phyloP scores from a whole-genome alignment of 345 rosid species.

The Heritiera littoralis region DNA sequence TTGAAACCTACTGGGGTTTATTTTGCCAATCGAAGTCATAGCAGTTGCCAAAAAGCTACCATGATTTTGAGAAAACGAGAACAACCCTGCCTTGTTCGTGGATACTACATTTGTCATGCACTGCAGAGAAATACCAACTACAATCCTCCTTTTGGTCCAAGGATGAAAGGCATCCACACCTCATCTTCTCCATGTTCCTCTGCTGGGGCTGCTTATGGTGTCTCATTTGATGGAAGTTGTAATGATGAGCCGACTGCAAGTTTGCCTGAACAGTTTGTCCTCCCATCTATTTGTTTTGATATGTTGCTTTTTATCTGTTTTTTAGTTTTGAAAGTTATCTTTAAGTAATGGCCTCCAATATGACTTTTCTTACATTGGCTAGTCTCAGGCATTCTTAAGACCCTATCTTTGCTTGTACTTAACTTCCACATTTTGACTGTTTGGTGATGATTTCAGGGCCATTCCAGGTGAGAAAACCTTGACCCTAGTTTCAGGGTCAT shows the following conservation, averaged over 20 bases:
- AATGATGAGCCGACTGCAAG: slow-evolving; percentile 45
- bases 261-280: slow-evolving; percentile 53
- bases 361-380: not conserved
- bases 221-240: slow-evolving; percentile 56
- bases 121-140: slow-evolving; percentile 29
- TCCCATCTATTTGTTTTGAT: slow-evolving; percentile 22
- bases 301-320: not conserved
- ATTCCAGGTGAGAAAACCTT: slow-evolving; percentile 44
- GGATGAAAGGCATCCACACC: slow-evolving; percentile 41
- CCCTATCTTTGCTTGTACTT: not conserved
- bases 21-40: slow-evolving; percentile 42
- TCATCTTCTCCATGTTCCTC: slow-evolving; percentile 44
- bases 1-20: slow-evolving; percentile 56
- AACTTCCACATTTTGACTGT: slow-evolving; percentile 3
- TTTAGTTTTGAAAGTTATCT: not conserved
- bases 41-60: slow-evolving; percentile 44
- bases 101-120: slow-evolving; percentile 39
- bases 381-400: not conserved
- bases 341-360: not conserved
- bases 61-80: slow-evolving; percentile 51
- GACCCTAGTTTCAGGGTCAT: slow-evolving; percentile 79
- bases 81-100: slow-evolving; percentile 39
- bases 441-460: slow-evolving; percentile 38
- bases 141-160: slow-evolving; percentile 33
- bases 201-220: slow-evolving; percentile 57